These are phyloP conservation scores for Phytophthora citrophthora DNA, from an alignment of 352 stramenopile genomes.

Conservation along the genomic window DNA sequence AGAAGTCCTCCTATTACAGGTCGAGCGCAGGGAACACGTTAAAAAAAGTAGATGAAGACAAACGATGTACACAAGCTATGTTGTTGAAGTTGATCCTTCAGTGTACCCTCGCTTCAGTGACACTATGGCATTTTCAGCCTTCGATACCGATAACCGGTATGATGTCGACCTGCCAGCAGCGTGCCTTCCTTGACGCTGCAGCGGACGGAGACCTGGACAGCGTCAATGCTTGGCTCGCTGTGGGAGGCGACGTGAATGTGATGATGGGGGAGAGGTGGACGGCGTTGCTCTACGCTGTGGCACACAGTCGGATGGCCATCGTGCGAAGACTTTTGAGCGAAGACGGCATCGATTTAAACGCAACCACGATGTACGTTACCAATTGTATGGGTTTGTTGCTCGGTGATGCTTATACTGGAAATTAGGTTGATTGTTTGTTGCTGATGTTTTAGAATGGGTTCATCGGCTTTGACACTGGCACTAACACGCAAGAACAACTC, in stretches of 20 bases:
- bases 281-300: conserved; percentile 71
- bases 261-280: conserved; percentile 70
- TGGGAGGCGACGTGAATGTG: conserved; percentile 55
- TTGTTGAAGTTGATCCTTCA: neutral
- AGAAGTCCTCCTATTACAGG: conserved; percentile 2
- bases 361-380: conserved; percentile 53
- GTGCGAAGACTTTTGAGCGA: conserved; percentile 49
- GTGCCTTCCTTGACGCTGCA: conserved; percentile 62
- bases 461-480: conserved; percentile 64
- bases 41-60: conserved; percentile 10
- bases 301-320: conserved; percentile 50
- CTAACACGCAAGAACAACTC: conserved; percentile 52
- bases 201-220: conserved; percentile 38
- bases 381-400: neutral
- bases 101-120: conserved; percentile 7
- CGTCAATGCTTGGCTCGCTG: conserved; percentile 50
- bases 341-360: conserved; percentile 57
- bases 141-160: too few species aligned
- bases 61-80: neutral
- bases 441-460: conserved; percentile 42
- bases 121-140: neutral
- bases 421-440: neutral
- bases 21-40: conserved; percentile 5
- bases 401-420: neutral
- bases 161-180: conserved; percentile 5